Evolutionary conservation across 2,329 filamentous ascomycete genomes (phyloP).

Genomic region (Amesomyces nigricolor): DNA sequence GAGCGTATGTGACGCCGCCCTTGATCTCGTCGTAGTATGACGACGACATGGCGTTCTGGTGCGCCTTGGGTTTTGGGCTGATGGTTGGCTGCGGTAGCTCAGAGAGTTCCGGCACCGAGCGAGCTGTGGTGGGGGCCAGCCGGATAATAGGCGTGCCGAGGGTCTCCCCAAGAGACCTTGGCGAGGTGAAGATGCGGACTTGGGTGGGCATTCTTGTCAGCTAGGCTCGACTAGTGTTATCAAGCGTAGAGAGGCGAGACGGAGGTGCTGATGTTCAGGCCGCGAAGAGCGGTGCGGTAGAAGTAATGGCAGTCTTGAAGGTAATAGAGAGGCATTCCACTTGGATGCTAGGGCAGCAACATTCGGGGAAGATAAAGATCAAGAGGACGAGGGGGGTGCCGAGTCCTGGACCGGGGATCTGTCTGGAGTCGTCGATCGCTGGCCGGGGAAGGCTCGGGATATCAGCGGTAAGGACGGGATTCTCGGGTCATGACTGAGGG

Average conservation of each 20-base stretch:
- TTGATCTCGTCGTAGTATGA: slow-evolving; percentile 45
- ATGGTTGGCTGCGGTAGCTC: slow-evolving; percentile 32
- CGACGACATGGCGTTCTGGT: slow-evolving; percentile 39
- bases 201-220: slow-evolving; percentile 55
- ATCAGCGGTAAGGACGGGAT: slow-evolving; percentile 17
- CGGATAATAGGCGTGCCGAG: slow-evolving; percentile 45
- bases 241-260: slow-evolving; percentile 72
- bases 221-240: slow-evolving; percentile 32
- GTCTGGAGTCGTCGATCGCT: slow-evolving; percentile 15
- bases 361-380: not conserved
- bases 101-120: slow-evolving; percentile 34
- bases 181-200: slow-evolving; percentile 64
- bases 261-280: slow-evolving; percentile 73
- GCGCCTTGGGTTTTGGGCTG: slow-evolving; percentile 31
- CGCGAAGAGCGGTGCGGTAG: slow-evolving; percentile 81
- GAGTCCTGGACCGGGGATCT: slow-evolving; percentile 6
- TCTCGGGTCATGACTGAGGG: slow-evolving; percentile 1
- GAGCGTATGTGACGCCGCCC: slow-evolving; percentile 79
- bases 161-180: slow-evolving; percentile 67
- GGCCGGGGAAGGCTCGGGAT: slow-evolving; percentile 22
- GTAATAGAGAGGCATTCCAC: slow-evolving; percentile 74
- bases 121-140: slow-evolving; percentile 36
- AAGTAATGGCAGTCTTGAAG: slow-evolving; percentile 89
- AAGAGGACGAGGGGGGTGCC: slow-evolving; percentile 1
- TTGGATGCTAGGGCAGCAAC: slow-evolving; percentile 27